These are phyloP conservation scores for Nakaseomyces delphensis DNA, from an alignment of 1,139 yeast genomes.

Conservation along the genomic window DNA sequence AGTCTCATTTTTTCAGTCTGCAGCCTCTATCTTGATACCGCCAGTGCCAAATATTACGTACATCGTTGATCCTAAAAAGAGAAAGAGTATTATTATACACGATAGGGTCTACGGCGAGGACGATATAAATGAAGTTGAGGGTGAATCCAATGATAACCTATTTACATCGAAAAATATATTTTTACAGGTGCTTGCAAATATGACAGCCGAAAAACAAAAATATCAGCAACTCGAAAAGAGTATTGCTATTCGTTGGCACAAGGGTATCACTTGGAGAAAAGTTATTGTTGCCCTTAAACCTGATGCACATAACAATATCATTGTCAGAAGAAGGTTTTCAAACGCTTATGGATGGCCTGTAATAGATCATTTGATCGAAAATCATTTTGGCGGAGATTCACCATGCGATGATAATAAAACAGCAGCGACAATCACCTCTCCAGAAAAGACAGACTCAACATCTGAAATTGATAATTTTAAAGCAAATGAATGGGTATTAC, in stretches of 20 bases:
- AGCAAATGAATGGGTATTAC: conserved; percentile 62
- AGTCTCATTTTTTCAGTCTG: conserved; percentile 75
- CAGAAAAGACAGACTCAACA: background rate
- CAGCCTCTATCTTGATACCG: conserved; percentile 72
- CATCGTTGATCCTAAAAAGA: conserved; percentile 52
- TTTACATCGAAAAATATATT: conserved; percentile 18
- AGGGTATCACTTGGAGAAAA: conserved; percentile 78
- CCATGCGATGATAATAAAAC: conserved; percentile 3
- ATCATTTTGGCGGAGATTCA: conserved; percentile 41
- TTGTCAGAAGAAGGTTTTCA: conserved; percentile 79
- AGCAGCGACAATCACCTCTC: background rate
- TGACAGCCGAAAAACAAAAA: conserved; percentile 3
- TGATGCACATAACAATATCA: conserved; percentile 91
- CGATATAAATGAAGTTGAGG: conserved; percentile 46
- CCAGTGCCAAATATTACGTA: conserved; percentile 70
- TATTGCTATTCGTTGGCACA: conserved; percentile 53
- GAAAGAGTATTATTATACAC: conserved; percentile 56
- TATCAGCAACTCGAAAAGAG: conserved; percentile 46
- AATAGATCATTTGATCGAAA: conserved; percentile 64
- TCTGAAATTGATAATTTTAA: conserved; percentile 43
- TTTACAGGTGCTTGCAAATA: conserved; percentile 17
- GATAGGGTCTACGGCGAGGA: conserved; percentile 64
- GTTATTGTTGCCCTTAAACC: conserved; percentile 79
- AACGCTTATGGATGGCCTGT: conserved; percentile 98
- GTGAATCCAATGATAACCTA: conserved; percentile 12